These are phyloP conservation scores for Fusarium globosum DNA, from an alignment of 2,329 filamentous ascomycete genomes.

Conservation along the genomic window DNA sequence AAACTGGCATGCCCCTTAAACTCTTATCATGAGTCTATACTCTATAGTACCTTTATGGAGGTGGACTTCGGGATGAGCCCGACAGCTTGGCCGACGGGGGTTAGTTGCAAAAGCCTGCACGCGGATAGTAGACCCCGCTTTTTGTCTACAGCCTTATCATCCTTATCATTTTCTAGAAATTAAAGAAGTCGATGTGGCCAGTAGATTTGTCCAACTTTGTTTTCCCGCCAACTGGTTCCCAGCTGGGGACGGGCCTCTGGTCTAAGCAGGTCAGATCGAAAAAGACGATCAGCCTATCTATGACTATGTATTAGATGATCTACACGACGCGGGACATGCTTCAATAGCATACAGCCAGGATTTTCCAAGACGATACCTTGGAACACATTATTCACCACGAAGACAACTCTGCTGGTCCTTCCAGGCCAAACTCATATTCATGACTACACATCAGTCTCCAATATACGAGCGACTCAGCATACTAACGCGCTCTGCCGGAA, in stretches of 20 bases:
- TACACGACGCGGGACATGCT: too few relatives aligned
- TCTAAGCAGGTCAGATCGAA: too few relatives aligned
- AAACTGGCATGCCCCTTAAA: neutral
- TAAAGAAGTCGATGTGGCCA: neutral
- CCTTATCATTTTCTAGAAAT: neutral
- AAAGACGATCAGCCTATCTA: too few relatives aligned
- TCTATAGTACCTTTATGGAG: accelerated
- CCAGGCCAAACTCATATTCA: neutral
- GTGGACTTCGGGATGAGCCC: neutral
- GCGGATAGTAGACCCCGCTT: neutral
- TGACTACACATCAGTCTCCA: neutral
- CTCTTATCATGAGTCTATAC: neutral
- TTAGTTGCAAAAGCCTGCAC: neutral
- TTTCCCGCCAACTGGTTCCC: neutral
- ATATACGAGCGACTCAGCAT: neutral
- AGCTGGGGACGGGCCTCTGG: neutral
- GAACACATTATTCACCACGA: too few relatives aligned
- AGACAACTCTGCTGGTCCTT: neutral
- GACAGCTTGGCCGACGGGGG: neutral
- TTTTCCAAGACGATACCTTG: too few relatives aligned
- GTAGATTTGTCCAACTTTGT: neutral
- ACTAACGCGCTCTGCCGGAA: neutral
- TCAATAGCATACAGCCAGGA: too few relatives aligned
- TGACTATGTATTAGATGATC: too few relatives aligned
- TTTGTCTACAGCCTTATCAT: neutral